Conservation (phyloP, 345 rosid species). For the Rhizophora apiculata region DNA sequence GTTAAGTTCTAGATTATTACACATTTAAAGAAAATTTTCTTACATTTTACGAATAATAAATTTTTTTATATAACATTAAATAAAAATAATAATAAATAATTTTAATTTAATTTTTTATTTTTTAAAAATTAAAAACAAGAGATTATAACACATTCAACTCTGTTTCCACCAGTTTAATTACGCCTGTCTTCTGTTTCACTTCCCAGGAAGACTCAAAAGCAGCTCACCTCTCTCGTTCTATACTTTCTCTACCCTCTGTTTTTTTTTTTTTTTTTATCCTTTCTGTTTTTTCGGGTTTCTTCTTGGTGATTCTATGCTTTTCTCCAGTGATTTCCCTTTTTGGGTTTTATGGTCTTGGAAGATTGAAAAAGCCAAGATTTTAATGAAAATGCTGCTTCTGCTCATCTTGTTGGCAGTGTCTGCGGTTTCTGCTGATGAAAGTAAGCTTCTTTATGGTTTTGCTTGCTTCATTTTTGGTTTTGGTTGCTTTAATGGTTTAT, state of each 20-base stretch:
- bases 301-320: neutral
- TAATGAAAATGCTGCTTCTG: conserved; percentile 33
- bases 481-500: conserved; percentile 5
- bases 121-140: no score
- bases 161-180: conserved; percentile 2
- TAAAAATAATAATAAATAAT: neutral
- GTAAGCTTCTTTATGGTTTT: conserved; percentile 20
- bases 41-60: no score
- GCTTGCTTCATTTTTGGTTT: neutral
- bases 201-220: conserved; percentile 28
- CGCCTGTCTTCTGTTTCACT: conserved; percentile 6
- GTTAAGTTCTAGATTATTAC: neutral
- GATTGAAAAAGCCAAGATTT: conserved; percentile 15
- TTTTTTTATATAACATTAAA: neutral
- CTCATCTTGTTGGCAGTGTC: conserved; percentile 30
- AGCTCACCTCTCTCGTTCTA: conserved; percentile 18
- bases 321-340: neutral
- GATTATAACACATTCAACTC: no score
- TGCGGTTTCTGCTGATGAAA: conserved; percentile 42
- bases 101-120: neutral
- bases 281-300: neutral
- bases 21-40: neutral
- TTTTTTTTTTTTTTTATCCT: no score
- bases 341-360: conserved; percentile 28
- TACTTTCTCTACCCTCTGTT: no score